phyloP scores from a whole-genome alignment of 371 early-diverging fungal genomes.

The Sporodiniella umbellata region DNA sequence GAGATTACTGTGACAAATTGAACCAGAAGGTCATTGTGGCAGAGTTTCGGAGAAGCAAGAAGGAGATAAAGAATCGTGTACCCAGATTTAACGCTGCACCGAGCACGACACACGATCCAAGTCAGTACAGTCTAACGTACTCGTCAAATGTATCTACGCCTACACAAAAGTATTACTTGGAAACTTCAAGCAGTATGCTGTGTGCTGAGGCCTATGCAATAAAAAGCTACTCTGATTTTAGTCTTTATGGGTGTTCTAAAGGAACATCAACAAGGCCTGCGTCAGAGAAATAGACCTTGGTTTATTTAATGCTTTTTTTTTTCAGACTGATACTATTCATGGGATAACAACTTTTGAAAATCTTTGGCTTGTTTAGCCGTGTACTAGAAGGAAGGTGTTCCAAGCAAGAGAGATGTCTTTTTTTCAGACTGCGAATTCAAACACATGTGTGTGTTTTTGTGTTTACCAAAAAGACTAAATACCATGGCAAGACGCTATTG shows the following conservation, averaged over 20 bases:
- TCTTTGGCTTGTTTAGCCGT: too few species aligned
- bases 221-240: slow-evolving; percentile 16
- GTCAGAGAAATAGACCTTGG: slow-evolving; percentile 36
- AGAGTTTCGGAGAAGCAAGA: slow-evolving; percentile 14
- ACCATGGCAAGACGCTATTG: too few species aligned
- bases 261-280: slow-evolving; percentile 19
- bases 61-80: slow-evolving; percentile 8
- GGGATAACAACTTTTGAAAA: too few species aligned
- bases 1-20: too few species aligned
- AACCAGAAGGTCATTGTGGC: slow-evolving; percentile 38
- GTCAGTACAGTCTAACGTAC: slow-evolving; percentile 19
- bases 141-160: slow-evolving; percentile 32
- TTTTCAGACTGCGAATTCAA: too few species aligned
- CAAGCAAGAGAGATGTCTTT: too few species aligned
- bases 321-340: slow-evolving; percentile 10
- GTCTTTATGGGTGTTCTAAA: slow-evolving; percentile 3
- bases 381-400: too few species aligned
- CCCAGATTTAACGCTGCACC: slow-evolving; percentile 33
- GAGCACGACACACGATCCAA: slow-evolving; percentile 15
- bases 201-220: slow-evolving; percentile 42
- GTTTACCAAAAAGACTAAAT: too few species aligned
- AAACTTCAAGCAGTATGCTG: slow-evolving; percentile 41
- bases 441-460: too few species aligned
- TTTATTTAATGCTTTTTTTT: slow-evolving; percentile 21
- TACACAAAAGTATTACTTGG: slow-evolving; percentile 42